phyloP scores from a whole-genome alignment of 352 stramenopile genomes.

The Globisporangium perplexum region DNA sequence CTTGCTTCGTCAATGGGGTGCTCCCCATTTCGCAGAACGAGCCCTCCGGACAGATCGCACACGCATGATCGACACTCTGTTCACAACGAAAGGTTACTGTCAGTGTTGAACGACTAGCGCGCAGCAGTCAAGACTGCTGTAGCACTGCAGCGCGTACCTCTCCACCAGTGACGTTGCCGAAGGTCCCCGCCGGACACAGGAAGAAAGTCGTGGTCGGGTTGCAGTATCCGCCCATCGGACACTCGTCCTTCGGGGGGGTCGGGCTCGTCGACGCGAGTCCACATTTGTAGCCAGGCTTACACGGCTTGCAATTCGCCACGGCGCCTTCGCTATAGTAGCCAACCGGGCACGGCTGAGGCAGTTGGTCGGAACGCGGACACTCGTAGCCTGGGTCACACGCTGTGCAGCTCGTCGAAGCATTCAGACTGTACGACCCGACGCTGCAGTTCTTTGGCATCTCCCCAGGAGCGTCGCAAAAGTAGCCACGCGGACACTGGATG shows the following conservation, averaged over 20 bases:
- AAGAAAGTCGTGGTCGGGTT: conserved; percentile 83
- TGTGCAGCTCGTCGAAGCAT: conserved; percentile 57
- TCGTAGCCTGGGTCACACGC: conserved; percentile 79
- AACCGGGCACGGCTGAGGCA: conserved; percentile 76
- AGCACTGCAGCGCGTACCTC: conserved; percentile 28
- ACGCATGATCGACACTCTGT: conserved; percentile 78
- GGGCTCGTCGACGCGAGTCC: conserved; percentile 68
- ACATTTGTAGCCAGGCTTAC: conserved; percentile 74
- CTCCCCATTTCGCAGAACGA: conserved; percentile 78
- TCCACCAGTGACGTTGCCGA: conserved; percentile 75
- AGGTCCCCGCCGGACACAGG: conserved; percentile 82
- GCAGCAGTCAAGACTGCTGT: neutral
- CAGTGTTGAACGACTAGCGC: neutral
- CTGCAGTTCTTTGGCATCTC: conserved; percentile 66
- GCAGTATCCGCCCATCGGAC: conserved; percentile 85
- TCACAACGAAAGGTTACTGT: neutral
- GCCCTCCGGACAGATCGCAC: conserved; percentile 60
- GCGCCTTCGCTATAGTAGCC: conserved; percentile 84
- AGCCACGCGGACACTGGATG: conserved; percentile 74
- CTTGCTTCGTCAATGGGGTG: conserved; percentile 53
- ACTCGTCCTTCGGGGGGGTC: conserved; percentile 81
- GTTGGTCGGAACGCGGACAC: conserved; percentile 64
- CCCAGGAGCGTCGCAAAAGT: conserved; percentile 63
- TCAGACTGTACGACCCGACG: conserved; percentile 75
- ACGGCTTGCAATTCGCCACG: conserved; percentile 57